A percentile compares a stretch with the other conserved stretches of the same genome.
Conservation (phyloP, 768 basidiomycete genomes). For the Suillus alpinus region DNA sequence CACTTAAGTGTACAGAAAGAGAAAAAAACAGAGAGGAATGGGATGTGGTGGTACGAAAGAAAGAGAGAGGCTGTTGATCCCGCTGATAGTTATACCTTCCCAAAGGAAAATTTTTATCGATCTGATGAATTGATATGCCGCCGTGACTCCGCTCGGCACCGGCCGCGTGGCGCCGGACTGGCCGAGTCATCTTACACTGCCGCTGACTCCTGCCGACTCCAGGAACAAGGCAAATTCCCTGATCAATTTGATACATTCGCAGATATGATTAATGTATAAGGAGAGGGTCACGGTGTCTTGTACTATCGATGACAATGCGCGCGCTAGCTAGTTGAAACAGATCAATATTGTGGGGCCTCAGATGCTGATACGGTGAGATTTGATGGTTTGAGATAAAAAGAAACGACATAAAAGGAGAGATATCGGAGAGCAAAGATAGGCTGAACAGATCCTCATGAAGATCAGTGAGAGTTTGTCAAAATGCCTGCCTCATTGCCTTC, state of each 20-base stretch:
- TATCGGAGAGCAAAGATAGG: constrained; percentile 7
- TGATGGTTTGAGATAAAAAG: constrained; percentile 11
- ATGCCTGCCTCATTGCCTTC: constrained; percentile 11
- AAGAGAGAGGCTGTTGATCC: constrained; percentile 37
- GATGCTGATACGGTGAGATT: constrained; percentile 9
- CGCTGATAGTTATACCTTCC: constrained; percentile 59
- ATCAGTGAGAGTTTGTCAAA: constrained; percentile 4
- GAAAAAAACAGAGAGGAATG: constrained; percentile 31
- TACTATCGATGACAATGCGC: constrained; percentile 10
- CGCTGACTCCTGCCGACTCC: constrained; percentile 1
- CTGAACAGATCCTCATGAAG: constrained; percentile 5
- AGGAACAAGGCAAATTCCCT: background rate
- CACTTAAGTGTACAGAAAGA: constrained; percentile 41
- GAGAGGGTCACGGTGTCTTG: background rate
- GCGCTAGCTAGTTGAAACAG: constrained; percentile 8
- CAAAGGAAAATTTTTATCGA: constrained; percentile 62
- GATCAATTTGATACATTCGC: background rate
- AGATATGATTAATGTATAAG: constrained; percentile 7
- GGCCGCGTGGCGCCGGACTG: constrained; percentile 17
- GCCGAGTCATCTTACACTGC: constrained; percentile 15
- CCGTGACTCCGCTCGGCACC: constrained; percentile 42
- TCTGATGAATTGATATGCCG: constrained; percentile 50
- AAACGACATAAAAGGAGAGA: constrained; percentile 8
- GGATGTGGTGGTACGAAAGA: constrained; percentile 35
- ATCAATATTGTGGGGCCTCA: constrained; percentile 7